Percentiles rank a stretch among this genome's conserved stretches.
phyloP scores from a whole-genome alignment of 2,329 filamentous ascomycete genomes.

The Huntiella abstrusa region DNA sequence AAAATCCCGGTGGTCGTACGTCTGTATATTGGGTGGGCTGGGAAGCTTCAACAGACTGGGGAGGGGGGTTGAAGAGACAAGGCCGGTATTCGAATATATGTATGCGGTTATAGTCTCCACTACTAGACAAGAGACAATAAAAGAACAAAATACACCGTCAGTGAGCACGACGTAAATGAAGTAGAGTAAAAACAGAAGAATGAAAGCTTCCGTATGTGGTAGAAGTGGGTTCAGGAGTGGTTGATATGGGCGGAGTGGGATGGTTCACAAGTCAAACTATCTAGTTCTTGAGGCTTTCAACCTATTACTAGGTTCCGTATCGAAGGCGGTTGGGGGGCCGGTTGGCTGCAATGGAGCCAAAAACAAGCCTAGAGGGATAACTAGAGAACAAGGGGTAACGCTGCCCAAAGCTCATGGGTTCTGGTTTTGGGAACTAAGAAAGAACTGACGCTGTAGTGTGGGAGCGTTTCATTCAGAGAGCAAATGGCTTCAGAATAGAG shows the following conservation, averaged over 20 bases:
- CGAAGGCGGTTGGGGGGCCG: conserved; percentile 2
- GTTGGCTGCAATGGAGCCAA: not conserved
- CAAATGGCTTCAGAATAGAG: not conserved
- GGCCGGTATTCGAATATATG: too few relatives aligned
- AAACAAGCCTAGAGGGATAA: not conserved
- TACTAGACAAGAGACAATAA: too few relatives aligned
- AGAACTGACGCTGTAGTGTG: not conserved
- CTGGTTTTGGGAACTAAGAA: not conserved
- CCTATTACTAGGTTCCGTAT: not conserved
- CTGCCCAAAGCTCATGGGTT: conserved; percentile 1
- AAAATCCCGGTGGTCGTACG: not conserved
- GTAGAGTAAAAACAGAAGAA: not conserved
- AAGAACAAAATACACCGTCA: too few relatives aligned
- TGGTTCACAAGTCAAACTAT: not conserved
- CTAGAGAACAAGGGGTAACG: conserved; percentile 1
- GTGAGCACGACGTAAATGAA: too few relatives aligned
- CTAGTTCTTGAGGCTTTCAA: not conserved
- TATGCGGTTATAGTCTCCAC: too few relatives aligned
- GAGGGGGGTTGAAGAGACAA: too few relatives aligned
- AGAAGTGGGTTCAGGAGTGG: not conserved
- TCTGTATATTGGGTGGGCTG: not conserved
- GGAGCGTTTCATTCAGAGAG: not conserved
- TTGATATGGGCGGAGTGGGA: not conserved
- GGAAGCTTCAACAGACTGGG: too few relatives aligned
- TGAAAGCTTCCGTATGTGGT: not conserved